Base-by-base conservation (phyloP, 129 eudicot species). In the Chrysanthemum lavandulifolium region DNA sequence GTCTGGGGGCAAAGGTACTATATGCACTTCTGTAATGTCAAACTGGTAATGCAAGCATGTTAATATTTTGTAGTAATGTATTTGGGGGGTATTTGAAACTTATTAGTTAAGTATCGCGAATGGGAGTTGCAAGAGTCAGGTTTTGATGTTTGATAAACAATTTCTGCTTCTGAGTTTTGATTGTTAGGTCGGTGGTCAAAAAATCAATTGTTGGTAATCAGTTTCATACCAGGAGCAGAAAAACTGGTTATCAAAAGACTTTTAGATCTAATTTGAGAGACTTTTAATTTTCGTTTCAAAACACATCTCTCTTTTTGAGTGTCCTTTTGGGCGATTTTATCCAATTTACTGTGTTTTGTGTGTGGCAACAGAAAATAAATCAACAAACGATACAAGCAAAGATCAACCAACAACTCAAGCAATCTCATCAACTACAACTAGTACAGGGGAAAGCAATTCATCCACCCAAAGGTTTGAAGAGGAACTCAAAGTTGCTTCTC, bases 401-500 rank as follows among this genome's bases (percentile, higher is more conserved):
- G 98, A 82, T 69, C 94, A 87, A 60, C 88, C 89, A 1, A 82
- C 51, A 16, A 81, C 82, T 68, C 75, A 82, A 55, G 68, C 77
- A 31, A 69, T 82, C 66, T 83, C 98, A 71, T 87, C 98, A 69
- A 83, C 89, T 57, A 82, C 89, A 15, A 89, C 94, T 19, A 92
- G 98, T 79, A 82, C 79, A 71, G 95, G 86, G 3, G 97, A 92
- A 77, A 92, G 98, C 78, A 85, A 63, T 62, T 81, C 94, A 65
- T 92, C 95, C 68, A 83, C 88, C 49, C 85, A 89, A 70, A 92
- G 85, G 73, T 79, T 89, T 10, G 95, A 89, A 74, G 98, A 92
- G 59, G 98, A 92, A 65, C 79, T 89, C 57, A 92, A 87, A 82
- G 81, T 92, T 67, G 82, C 96, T 73, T 92, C 96, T 13, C 94